These are phyloP conservation scores for Epichloe scottii DNA, from an alignment of 2,329 filamentous ascomycete species.

Conservation along the genomic window DNA sequence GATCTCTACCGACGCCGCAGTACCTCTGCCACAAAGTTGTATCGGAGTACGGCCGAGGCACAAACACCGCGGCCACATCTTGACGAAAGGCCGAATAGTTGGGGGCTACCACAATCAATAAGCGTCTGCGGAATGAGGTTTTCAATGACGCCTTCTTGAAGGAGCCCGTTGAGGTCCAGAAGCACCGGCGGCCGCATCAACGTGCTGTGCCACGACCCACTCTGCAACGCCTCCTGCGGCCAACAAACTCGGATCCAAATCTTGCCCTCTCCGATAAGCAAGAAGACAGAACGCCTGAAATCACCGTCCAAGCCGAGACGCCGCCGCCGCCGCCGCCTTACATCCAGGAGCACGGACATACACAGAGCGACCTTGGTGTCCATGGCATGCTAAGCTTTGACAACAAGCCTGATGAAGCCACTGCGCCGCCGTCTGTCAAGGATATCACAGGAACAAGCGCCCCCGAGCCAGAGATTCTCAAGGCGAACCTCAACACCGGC, in stretches of 20 bases:
- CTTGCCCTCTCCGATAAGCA: constrained; percentile 11
- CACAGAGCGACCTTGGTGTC: constrained; percentile 20
- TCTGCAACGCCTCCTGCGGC: constrained; percentile 31
- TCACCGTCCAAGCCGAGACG: not conserved
- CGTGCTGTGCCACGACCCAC: constrained; percentile 47
- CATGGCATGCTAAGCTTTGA: constrained; percentile 14
- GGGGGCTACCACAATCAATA: constrained; percentile 93
- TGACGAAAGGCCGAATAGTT: constrained; percentile 51
- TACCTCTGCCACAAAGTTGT: constrained; percentile 17
- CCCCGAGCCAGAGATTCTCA: constrained; percentile 46
- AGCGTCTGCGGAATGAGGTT: constrained; percentile 76
- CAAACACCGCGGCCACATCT: constrained; percentile 25
- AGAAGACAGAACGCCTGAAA: not conserved
- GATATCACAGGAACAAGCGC: constrained; percentile 53
- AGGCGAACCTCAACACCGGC: constrained; percentile 24
- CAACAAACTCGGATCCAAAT: constrained; percentile 32
- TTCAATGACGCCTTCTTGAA: constrained; percentile 85
- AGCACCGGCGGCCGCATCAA: constrained; percentile 59
- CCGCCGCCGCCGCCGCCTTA: not conserved
- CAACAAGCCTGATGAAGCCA: constrained; percentile 23
- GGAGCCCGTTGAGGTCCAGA: constrained; percentile 68
- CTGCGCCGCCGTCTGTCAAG: constrained; percentile 27
- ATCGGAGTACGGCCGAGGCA: constrained; percentile 5
- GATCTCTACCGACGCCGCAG: constrained; percentile 21
- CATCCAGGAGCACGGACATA: not conserved